Base-by-base conservation (phyloP, 2,329 filamentous ascomycete genomes). In the Colletotrichum endophyticum region DNA sequence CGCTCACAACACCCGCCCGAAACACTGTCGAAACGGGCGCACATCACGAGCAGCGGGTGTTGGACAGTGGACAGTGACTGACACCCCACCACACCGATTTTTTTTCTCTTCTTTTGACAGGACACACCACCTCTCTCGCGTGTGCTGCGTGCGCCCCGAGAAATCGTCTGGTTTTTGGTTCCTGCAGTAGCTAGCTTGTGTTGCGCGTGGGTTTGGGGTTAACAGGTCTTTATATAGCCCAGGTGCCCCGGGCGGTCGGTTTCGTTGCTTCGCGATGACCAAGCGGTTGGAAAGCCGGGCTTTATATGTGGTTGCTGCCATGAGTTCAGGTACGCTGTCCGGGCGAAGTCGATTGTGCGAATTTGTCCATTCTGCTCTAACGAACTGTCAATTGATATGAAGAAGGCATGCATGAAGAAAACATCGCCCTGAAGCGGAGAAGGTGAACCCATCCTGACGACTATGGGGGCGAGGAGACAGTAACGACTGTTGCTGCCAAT, bases 11-110 rank as follows among this genome's bases (percentile, higher is more conserved):
- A 69, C 68, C 19, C 16, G 39, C 53, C 72, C 75, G 75, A 77
- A 77, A 77, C 75, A 77, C 72, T 66, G 62, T 66, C 34, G 75
- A 77, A 77, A 77, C 75, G 61, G 72, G 61, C 53, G 25, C 63
- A 66, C 53, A 32, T 70, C 57, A 69, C 66, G 57, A 36, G 12
- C 56, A 64, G n/a, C 25, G 36, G 53, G 28, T 66, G 25, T 25
- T 59, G 30, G 39, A 15, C 28, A 12, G 30, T 59, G 30, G 39
- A 22, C 28, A 11, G 30, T 22, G 57, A 30, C 13, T 32, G n/a
- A 62, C 30, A 32, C 27, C 32, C 68, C 68, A 53, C 34, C 59
- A 13, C 44, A 22, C 44, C 44, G n/a, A 8, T 13, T 53, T 16
- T 53, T 44, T 15, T 49, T 11, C 36, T 19, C 36, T 39, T 39